A percentile compares a stretch with the other conserved stretches of the same genome.
These are phyloP conservation scores for Blastobotrys ciferrii DNA, from an alignment of 1,139 yeast genomes.

Conservation along the genomic window DNA sequence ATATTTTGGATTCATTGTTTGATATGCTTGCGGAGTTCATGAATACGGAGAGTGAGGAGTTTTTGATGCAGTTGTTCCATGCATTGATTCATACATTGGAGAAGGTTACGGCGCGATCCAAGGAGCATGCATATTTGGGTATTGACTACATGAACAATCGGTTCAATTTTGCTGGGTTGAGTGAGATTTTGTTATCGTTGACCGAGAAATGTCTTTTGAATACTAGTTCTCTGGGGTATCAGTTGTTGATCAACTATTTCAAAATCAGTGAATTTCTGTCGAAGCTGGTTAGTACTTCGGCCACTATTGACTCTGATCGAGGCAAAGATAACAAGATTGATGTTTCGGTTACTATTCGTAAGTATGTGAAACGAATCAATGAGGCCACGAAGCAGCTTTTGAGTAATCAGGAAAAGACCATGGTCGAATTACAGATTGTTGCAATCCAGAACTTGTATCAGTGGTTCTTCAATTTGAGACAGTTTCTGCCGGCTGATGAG, in stretches of 20 bases:
- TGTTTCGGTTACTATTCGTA: conserved; percentile 22
- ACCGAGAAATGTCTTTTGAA: conserved; percentile 24
- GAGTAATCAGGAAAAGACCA: conserved; percentile 23
- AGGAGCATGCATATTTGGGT: conserved; percentile 29
- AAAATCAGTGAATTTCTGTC: conserved; percentile 31
- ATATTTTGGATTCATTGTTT: conserved; percentile 44
- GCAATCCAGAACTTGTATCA: conserved; percentile 25
- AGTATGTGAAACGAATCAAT: conserved; percentile 25
- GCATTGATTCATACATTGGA: conserved; percentile 33
- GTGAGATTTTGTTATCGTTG: conserved; percentile 26
- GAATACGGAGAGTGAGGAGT: conserved; percentile 26
- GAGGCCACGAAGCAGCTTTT: conserved; percentile 27
- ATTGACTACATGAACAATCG: conserved; percentile 29
- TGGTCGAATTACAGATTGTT: conserved; percentile 27
- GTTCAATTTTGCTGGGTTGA: conserved; percentile 31
- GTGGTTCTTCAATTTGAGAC: conserved; percentile 26
- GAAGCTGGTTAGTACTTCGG: conserved; percentile 32
- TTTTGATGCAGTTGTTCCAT: conserved; percentile 29
- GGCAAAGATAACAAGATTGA: conserved; percentile 27
- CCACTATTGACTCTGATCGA: conserved; percentile 29
- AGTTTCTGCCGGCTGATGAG: conserved; percentile 30
- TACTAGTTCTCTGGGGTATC: conserved; percentile 24
- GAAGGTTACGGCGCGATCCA: conserved; percentile 28
- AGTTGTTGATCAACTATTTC: conserved; percentile 25
- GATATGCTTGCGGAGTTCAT: conserved; percentile 33